Evolutionary conservation across 768 basidiomycete species (phyloP), one percentile per base, ranked within the genome.

Genomic region (Lepiota venenata): DNA sequence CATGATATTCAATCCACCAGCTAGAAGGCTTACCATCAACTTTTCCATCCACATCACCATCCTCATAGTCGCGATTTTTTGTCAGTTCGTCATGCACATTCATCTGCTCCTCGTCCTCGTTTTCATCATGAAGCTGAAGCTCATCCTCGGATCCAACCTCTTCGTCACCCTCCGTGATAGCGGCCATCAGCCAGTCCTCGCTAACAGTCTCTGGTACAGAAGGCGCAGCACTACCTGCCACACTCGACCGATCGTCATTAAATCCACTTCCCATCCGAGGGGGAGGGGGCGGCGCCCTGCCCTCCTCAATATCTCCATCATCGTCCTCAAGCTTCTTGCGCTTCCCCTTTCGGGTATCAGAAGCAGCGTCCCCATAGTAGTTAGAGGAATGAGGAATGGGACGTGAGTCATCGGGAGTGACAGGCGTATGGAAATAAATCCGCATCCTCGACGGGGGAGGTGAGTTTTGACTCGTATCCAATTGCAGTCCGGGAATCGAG

Each of bases 401-500:
- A 66, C 82, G 84, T 53, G 85, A 79, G 70, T 91, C 90, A 74
- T 91, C 89, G 64, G 85, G 79, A 59, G 87, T 83, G 58, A 88
- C 88, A 57, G 91, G 91, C 21, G 91, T 92, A 73, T 93, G 91
- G 76, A 93, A 93, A 75, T 93, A 93, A 54, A 93, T 90, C 63
- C 91, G 88, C 63, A 93, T 85, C 58, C 91, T 86, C 41, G 91
- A 91, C 35, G 88, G 87, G 41, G 79, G 71, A 70, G 85, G 68
- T 63, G 80, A 67, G 71, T 58, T 69, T 39, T 66, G 65, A 60
- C 66, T 72, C 56, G 62, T 61, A 57, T 71, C 69, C 35, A 66
- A 55, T 41, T 65, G 47, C 50, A 57, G 47, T 68, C 69, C 60
- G 65, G 67, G 61, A 70, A 54, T 38, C 36, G 37, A 40, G 11